phyloP scores from a whole-genome alignment of 495 filamentous ascomycete species.

The Cryomyces antarcticus region DNA sequence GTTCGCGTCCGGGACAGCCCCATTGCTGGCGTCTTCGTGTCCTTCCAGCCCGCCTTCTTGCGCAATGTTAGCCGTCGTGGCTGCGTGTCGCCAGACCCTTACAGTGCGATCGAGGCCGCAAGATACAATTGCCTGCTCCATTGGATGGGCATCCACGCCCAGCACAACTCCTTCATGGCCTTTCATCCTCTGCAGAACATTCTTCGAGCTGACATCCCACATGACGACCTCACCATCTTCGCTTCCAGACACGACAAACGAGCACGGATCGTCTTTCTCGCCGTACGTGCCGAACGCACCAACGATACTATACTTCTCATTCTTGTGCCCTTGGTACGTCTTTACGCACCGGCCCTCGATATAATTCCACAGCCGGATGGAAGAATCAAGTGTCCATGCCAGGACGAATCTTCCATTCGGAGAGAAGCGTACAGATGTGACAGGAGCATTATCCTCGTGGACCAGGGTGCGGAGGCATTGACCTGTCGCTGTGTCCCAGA shows the following conservation, averaged over 20 bases:
- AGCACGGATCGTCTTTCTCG: slow-evolving; percentile 19
- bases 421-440: slow-evolving; percentile 76
- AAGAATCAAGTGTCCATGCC: slow-evolving; percentile 78
- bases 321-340: slow-evolving; percentile 88
- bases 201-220: slow-evolving; percentile 80
- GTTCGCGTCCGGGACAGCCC: too few relatives aligned
- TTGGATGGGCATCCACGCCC: slow-evolving; percentile 51
- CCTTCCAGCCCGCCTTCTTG: too few relatives aligned
- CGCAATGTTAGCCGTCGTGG: too few relatives aligned
- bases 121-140: slow-evolving; percentile 25
- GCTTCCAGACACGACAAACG: slow-evolving; percentile 62
- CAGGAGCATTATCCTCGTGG: slow-evolving; percentile 86
- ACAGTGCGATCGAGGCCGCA: slow-evolving; percentile 11
- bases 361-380: slow-evolving; percentile 86
- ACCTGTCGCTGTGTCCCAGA: slow-evolving; percentile 92
- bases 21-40: too few relatives aligned
- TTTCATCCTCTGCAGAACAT: slow-evolving; percentile 49
- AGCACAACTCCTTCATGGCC: slow-evolving; percentile 66
- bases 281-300: slow-evolving; percentile 59
- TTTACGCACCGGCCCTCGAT: slow-evolving; percentile 74
- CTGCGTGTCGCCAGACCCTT: slow-evolving; percentile 5
- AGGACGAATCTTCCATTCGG: slow-evolving; percentile 86
- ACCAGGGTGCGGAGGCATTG: slow-evolving; percentile 89
- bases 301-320: slow-evolving; percentile 60
- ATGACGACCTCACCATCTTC: slow-evolving; percentile 70